Evolutionary conservation across 31 red algal genomes (phyloP), one percentile per base, ranked within the genome.

Genomic region (Asparagopsis taxiformis): DNA sequence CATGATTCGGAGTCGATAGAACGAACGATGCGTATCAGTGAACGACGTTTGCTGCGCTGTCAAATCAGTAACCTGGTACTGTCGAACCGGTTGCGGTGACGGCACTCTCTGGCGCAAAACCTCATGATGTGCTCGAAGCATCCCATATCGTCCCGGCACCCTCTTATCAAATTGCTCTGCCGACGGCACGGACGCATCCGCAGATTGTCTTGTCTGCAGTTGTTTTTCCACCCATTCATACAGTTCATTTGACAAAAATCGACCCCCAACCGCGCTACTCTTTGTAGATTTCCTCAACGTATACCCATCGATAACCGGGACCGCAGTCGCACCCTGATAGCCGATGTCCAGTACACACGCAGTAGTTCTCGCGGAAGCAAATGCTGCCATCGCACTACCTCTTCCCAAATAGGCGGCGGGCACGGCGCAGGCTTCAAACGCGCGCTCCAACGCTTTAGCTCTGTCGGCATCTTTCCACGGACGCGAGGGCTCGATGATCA

Each of bases 301-400:
- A 60, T 91, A 98, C 16, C 94, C 94, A 64, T 98, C 89, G 2
- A 93, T 61, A 7, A 98, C 94, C n/a, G 94, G 90, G 20, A 85
- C 51, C 0, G 75, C 89, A 31, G 64, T 66, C 3, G 90, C 65
- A 5, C 85, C 90, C 31, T 73, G 58, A 20, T 77, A 49, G 11
- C 89, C 94, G 32, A 93, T 30, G 32, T 85, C 80, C 17, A 98
- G 38, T 35, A 98, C 94, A 25, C 91, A 89, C 26, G 90, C 89
- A 8, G 94, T 93, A 0, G 65, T 84, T 57, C 77, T 68, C 35
- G 84, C 89, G 2, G 75, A 66, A 19, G 89, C 62, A 85, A 98
- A 98, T 28, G 94, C 84, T 20, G 94, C 84, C 44, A 79, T 84
- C 3, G 88, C 91, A 63, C 78, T 78, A 9, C 82, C 79, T 24